These are phyloP conservation scores for Penicillium longicatenatum DNA, from an alignment of 495 filamentous ascomycete genomes.

Conservation along the genomic window DNA sequence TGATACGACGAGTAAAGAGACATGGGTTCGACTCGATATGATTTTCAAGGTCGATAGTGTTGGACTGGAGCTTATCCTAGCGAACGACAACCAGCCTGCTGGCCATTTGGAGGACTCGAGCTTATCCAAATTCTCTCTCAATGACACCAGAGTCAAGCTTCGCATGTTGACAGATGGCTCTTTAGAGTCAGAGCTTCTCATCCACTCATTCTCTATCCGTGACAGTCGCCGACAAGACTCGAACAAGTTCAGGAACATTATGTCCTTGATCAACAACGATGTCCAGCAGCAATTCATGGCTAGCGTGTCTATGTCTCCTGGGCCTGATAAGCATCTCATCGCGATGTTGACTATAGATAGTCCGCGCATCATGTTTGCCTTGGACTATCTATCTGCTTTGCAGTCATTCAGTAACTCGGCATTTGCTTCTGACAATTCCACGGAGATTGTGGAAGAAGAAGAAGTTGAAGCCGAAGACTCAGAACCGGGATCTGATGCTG, in stretches of 20 bases:
- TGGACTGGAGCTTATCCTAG: conserved; percentile 83
- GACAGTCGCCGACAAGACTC: conserved; percentile 83
- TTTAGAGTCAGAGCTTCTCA: conserved; percentile 88
- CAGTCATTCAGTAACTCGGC: conserved; percentile 76
- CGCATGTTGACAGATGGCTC: conserved; percentile 94
- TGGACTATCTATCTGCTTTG: conserved; percentile 92
- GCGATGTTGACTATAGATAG: conserved; percentile 95
- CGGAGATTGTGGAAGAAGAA: conserved; percentile 47
- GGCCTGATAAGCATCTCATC: conserved; percentile 78
- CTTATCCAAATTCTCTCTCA: conserved; percentile 88
- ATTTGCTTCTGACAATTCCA: conserved; percentile 59
- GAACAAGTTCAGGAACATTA: conserved; percentile 97
- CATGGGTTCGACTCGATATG: conserved; percentile 92
- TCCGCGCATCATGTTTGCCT: conserved; percentile 87
- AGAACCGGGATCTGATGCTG: conserved; percentile 59
- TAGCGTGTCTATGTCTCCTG: conserved; percentile 88
- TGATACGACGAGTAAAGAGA: conserved; percentile 61
- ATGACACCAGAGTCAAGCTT: conserved; percentile 87
- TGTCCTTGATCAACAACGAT: conserved; percentile 91
- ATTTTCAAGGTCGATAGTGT: conserved; percentile 87
- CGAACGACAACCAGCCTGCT: conserved; percentile 71
- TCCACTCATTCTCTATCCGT: conserved; percentile 91
- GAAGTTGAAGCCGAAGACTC: conserved; percentile 59
- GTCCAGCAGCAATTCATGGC: conserved; percentile 98
- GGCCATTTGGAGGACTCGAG: conserved; percentile 78